Conservation (phyloP, 345 rosid genomes). For the Sisymbrium altissimum region DNA sequence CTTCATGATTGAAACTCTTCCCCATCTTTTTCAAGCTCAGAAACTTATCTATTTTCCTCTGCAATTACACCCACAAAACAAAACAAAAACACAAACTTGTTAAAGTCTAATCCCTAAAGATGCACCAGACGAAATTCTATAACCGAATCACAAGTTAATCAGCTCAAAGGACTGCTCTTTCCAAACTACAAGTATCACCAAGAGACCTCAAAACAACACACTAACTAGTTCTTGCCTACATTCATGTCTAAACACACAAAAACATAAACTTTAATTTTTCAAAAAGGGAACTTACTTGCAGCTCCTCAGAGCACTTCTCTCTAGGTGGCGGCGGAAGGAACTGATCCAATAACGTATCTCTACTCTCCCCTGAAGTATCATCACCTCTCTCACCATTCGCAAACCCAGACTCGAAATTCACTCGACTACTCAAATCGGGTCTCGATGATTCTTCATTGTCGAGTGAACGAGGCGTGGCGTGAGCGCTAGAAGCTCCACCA, state of each 20-base stretch:
- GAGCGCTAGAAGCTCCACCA: constrained; percentile 44
- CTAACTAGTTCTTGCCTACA: too few species aligned
- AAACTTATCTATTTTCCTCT: constrained; percentile 84
- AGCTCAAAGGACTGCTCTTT: neutral
- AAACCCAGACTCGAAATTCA: constrained; percentile 40
- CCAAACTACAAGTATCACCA: neutral
- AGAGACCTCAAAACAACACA: neutral
- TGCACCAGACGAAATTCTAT: neutral
- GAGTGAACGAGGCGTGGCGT: constrained; percentile 44
- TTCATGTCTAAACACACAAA: too few species aligned
- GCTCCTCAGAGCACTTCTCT: constrained; percentile 70
- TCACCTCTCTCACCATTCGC: constrained; percentile 36
- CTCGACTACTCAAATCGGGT: constrained; percentile 31
- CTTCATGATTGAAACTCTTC: constrained; percentile 93
- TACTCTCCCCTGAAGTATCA: constrained; percentile 39
- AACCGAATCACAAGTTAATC: neutral
- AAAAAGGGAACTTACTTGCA: constrained; percentile 55
- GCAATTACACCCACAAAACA: constrained; percentile 27
- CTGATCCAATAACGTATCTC: constrained; percentile 55
- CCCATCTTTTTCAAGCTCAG: constrained; percentile 73
- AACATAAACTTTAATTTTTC: neutral
- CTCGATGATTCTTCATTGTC: constrained; percentile 44
- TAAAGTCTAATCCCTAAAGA: neutral
- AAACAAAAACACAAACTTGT: neutral
- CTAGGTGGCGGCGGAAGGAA: constrained; percentile 68